These are phyloP conservation scores for Ustilago bromivora DNA, from an alignment of 1,284 basidiomycete species.

Conservation along the genomic window DNA sequence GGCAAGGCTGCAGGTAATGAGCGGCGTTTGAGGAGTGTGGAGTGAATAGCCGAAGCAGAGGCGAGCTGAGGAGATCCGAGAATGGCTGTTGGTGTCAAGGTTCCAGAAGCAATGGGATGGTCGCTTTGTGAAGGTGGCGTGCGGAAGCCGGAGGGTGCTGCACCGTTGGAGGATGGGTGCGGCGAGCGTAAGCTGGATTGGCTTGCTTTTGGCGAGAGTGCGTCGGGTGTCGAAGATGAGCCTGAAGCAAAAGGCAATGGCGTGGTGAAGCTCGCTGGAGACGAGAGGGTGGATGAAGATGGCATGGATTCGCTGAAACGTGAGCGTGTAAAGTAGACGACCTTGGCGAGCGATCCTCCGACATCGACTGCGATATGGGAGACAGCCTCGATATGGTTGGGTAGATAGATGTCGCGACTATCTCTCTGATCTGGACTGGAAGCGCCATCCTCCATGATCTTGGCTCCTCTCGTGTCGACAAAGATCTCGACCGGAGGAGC, in stretches of 20 bases:
- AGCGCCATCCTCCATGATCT: conserved; percentile 62
- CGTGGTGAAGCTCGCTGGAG: conserved; percentile 13
- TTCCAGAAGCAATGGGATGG: conserved; percentile 52
- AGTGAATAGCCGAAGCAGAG: conserved; percentile 54
- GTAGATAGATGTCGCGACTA: conserved; percentile 67
- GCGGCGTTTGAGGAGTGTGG: conserved; percentile 58
- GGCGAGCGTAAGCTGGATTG: conserved; percentile 42
- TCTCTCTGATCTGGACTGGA: conserved; percentile 61
- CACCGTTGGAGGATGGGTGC: conserved; percentile 35
- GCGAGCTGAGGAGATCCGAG: conserved; percentile 36
- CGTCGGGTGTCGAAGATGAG: conserved; percentile 27
- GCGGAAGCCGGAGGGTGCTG: conserved; percentile 23
- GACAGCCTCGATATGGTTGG: conserved; percentile 67
- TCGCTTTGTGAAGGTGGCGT: conserved; percentile 50
- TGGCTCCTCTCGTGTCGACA: conserved; percentile 60
- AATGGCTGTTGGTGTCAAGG: conserved; percentile 61
- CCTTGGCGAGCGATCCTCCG: conserved; percentile 96
- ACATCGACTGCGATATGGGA: conserved; percentile 72
- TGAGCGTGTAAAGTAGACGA: conserved; percentile 88
- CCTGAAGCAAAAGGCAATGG: conserved; percentile 14
- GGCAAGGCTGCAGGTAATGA: conserved; percentile 71
- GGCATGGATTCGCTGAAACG: conserved; percentile 33
- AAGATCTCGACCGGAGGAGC: conserved; percentile 59
- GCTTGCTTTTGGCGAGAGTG: conserved; percentile 37
- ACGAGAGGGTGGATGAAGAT: conserved; percentile 19